phyloP scores from a whole-genome alignment of 225 moss, liverwort and hornwort genomes.

The Bryum argenteum region DNA sequence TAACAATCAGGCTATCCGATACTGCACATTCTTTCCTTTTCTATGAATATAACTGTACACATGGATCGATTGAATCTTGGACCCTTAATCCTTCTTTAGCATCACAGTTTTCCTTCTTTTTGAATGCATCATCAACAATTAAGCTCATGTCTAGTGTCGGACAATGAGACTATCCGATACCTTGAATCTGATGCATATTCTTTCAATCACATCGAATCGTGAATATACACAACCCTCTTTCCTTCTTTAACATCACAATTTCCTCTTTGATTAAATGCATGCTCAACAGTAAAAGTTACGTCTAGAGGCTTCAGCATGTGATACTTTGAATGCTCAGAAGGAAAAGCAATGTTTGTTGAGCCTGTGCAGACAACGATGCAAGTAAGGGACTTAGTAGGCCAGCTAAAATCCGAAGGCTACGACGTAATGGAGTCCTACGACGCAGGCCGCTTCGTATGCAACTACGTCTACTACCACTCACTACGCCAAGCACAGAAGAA shows the following conservation, averaged over 20 bases:
- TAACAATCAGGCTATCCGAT: too few species aligned
- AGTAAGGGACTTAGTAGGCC: conserved; percentile 55
- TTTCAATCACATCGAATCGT: too few species aligned
- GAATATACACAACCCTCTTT: background rate
- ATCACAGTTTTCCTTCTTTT: background rate
- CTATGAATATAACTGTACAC: too few species aligned
- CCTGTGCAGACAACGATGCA: conserved; percentile 58
- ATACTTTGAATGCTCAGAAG: too few species aligned
- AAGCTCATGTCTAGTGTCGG: background rate
- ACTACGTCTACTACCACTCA: conserved; percentile 93
- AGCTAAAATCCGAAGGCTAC: conserved; percentile 62
- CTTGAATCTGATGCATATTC: too few species aligned
- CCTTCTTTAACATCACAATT: too few species aligned
- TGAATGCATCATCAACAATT: background rate
- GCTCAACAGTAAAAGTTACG: too few species aligned
- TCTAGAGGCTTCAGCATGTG: too few species aligned
- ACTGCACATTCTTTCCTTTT: too few species aligned
- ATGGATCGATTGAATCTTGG: background rate
- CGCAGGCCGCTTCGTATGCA: conserved; percentile 94
- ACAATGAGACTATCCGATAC: too few species aligned
- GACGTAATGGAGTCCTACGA: conserved; percentile 73
- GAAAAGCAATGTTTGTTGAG: background rate
- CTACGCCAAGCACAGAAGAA: conserved; percentile 64
- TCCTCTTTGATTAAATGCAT: background rate
- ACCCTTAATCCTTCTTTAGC: too few species aligned